phyloP scores from a whole-genome alignment of 169 alveolate species.

The Haemoproteus tartakovskyi region DNA sequence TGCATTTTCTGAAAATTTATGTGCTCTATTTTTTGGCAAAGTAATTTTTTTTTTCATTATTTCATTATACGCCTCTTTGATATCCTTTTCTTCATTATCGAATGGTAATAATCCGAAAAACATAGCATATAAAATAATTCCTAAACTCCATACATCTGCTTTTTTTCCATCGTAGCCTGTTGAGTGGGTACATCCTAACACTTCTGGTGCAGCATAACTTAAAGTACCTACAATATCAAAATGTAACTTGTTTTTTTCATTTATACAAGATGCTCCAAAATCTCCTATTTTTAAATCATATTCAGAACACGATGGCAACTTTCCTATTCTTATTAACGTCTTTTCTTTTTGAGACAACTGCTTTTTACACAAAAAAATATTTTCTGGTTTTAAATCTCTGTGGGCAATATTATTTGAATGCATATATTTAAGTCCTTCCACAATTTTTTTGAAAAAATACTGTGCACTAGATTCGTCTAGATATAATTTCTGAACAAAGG shows the following conservation, averaged over 20 bases:
- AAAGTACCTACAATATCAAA: slow-evolving; percentile 79
- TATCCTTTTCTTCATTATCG: slow-evolving; percentile 83
- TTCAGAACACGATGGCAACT: slow-evolving; percentile 80
- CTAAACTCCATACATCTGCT: slow-evolving; percentile 97
- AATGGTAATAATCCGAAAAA: slow-evolving; percentile 96
- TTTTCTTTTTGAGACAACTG: slow-evolving; percentile 39
- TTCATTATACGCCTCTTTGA: slow-evolving; percentile 68
- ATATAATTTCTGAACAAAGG: slow-evolving; percentile 14
- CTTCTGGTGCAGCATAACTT: slow-evolving; percentile 84
- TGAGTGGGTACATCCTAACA: slow-evolving; percentile 73
- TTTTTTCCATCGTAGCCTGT: slow-evolving; percentile 89
- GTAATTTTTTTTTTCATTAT: slow-evolving; percentile 62
- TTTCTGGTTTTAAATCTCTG: slow-evolving; percentile 93
- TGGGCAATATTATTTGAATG: slow-evolving; percentile 82
- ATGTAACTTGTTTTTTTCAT: slow-evolving; percentile 50
- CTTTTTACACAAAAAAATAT: slow-evolving; percentile 83
- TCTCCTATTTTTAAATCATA: slow-evolving; percentile 91
- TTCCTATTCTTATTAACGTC: slow-evolving; percentile 67
- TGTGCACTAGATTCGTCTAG: slow-evolving; percentile 77
- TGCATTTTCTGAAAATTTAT: slow-evolving; percentile 24
- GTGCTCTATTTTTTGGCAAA: slow-evolving; percentile 61
- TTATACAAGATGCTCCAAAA: slow-evolving; percentile 86
- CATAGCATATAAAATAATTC: slow-evolving; percentile 95
- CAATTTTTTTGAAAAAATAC: slow-evolving; percentile 77
- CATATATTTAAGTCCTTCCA: slow-evolving; percentile 77